Conservation (phyloP, 768 basidiomycete genomes). For the Russula compacta region DNA sequence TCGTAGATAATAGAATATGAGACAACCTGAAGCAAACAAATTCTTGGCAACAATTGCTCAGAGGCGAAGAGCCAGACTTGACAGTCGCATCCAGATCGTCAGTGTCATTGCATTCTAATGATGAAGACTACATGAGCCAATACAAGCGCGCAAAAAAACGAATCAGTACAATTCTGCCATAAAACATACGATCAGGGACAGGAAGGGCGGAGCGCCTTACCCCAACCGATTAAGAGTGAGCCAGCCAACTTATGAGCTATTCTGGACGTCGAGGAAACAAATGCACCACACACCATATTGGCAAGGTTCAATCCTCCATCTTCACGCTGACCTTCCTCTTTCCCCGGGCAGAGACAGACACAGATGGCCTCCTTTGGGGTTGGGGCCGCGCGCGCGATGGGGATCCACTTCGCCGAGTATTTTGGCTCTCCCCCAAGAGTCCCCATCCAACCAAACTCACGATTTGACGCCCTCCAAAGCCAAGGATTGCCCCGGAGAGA, state of each 20-base stretch:
- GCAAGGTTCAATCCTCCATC: conserved; percentile 3
- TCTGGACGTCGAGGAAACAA: not conserved
- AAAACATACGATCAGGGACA: not conserved
- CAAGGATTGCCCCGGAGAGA: conserved; percentile 11
- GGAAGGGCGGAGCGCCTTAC: not conserved
- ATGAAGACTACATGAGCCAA: conserved; percentile 5
- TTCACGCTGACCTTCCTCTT: conserved; percentile 13
- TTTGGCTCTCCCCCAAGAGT: not conserved
- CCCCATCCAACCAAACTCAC: conserved; percentile 8
- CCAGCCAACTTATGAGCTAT: not conserved
- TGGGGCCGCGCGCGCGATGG: conserved; percentile 2
- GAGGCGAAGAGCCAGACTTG: too few relatives aligned
- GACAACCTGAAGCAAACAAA: too few relatives aligned
- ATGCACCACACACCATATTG: not conserved
- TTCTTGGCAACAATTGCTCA: too few relatives aligned
- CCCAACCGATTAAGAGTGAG: not conserved
- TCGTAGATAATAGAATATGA: too few relatives aligned
- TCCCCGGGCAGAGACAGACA: conserved; percentile 6
- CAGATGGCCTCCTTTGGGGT: conserved; percentile 8
- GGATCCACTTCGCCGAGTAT: not conserved
- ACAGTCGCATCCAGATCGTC: not conserved
- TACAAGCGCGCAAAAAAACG: not conserved
- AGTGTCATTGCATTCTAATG: not conserved
- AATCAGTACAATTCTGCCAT: not conserved
- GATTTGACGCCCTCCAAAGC: conserved; percentile 10